Evolutionary conservation across 2,329 filamentous ascomycete species (phyloP).

Genomic region (Aspergillus hiratsukae): DNA sequence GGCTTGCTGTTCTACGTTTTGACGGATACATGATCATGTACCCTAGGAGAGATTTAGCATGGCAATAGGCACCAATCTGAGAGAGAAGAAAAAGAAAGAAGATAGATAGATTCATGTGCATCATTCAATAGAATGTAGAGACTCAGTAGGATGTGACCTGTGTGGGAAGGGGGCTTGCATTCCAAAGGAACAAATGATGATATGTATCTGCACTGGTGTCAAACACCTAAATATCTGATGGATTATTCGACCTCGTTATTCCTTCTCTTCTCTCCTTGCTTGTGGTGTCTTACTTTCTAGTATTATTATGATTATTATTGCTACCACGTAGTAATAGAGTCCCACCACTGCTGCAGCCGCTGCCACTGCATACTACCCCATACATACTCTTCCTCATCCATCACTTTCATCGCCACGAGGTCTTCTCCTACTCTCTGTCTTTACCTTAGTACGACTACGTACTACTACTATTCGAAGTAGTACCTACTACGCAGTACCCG

Average conservation of each 20-base stretch:
- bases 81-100: neutral
- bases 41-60: neutral
- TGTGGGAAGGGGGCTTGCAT: neutral
- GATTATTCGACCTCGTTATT: conserved; percentile 2
- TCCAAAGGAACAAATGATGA: neutral
- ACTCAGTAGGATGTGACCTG: neutral
- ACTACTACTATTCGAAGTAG: neutral
- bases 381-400: neutral
- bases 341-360: neutral
- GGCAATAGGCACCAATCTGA: neutral
- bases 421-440: neutral
- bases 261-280: neutral
- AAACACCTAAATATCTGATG: neutral
- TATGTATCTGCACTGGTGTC: neutral
- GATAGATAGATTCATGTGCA: neutral
- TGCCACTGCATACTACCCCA: neutral
- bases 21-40: neutral
- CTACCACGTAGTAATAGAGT: neutral
- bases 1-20: neutral
- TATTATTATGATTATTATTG: neutral
- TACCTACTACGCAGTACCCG: neutral
- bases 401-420: neutral
- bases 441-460: no score
- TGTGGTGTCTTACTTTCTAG: neutral
- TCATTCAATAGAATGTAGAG: neutral